phyloP scores from a whole-genome alignment of 1,284 basidiomycete species.

The Schizophyllum commune region DNA sequence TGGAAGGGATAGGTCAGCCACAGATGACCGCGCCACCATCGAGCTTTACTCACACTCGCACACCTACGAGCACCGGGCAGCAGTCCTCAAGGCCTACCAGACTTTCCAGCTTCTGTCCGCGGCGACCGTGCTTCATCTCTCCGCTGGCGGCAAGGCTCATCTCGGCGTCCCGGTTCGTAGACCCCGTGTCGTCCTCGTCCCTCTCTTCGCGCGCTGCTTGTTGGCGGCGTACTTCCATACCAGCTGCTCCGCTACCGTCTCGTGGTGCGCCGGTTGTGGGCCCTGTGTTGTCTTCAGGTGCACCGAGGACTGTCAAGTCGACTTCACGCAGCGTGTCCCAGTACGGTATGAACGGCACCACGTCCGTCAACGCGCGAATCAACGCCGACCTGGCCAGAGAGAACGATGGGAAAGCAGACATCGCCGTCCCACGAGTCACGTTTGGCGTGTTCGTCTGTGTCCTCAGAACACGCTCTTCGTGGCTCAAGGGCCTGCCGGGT shows the following conservation, averaged over 20 bases:
- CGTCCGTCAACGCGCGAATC: constrained; percentile 89
- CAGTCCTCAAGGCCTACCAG: constrained; percentile 93
- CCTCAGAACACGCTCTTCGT: background rate
- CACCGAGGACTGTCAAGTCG: constrained; percentile 51
- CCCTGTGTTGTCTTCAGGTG: constrained; percentile 37
- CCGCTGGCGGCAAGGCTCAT: background rate
- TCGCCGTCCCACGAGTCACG: constrained; percentile 44
- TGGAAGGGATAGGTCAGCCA: constrained; percentile 24
- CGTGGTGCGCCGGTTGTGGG: background rate
- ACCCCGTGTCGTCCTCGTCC: background rate
- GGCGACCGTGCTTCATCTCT: background rate
- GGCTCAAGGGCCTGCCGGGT: too few relatives aligned
- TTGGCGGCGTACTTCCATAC: background rate
- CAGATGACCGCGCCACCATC: constrained; percentile 6
- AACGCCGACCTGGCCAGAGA: constrained; percentile 86
- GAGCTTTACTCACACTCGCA: constrained; percentile 59
- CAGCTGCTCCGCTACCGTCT: background rate
- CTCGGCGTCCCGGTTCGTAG: background rate
- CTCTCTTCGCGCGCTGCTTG: background rate
- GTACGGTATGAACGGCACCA: constrained; percentile 90
- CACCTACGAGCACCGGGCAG: constrained; percentile 75
- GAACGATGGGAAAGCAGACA: constrained; percentile 93
- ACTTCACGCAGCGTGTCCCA: constrained; percentile 82
- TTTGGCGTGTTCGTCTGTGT: background rate
- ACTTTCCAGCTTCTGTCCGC: constrained; percentile 54